These are phyloP conservation scores for Tylopilus sp. DNA, from an alignment of 1,284 basidiomycete species.

Conservation along the genomic window DNA sequence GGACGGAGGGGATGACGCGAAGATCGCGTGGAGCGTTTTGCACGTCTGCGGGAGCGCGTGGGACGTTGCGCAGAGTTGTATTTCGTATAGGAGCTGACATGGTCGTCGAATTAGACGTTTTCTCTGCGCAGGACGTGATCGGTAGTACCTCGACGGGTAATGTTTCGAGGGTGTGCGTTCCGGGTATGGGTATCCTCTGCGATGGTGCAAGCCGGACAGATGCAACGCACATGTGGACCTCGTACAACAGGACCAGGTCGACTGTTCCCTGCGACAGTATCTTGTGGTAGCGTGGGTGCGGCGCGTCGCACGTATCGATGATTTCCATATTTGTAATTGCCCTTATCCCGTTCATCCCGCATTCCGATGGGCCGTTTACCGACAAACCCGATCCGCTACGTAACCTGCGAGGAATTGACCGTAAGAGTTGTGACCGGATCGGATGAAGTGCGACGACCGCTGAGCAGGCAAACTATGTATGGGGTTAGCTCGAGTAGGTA, in stretches of 20 bases:
- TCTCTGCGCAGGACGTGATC: not conserved
- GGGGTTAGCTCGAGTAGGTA: no score
- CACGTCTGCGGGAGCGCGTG: constrained; percentile 55
- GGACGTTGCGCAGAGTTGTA: constrained; percentile 65
- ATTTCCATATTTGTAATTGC: not conserved
- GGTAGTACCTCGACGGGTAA: constrained; percentile 51
- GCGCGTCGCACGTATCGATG: not conserved
- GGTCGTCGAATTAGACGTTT: not conserved
- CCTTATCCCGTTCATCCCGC: not conserved
- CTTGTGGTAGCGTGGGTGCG: not conserved
- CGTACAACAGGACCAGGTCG: not conserved
- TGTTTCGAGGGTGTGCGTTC: constrained; percentile 29
- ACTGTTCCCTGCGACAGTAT: not conserved
- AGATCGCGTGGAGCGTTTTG: constrained; percentile 48
- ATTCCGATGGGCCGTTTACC: no score
- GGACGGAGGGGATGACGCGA: constrained; percentile 47
- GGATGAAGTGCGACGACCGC: no score
- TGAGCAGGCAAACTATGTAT: no score
- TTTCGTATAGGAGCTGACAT: constrained; percentile 65
- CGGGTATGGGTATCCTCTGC: constrained; percentile 35
- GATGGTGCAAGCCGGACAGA: not conserved
- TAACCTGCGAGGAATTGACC: no score
- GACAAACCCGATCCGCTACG: no score
- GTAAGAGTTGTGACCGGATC: no score
- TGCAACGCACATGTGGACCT: not conserved